Evolutionary conservation across 2,329 filamentous ascomycete genomes (phyloP), one percentile per base, ranked within the genome.

Genomic region (Arthrinium puccinioides): DNA sequence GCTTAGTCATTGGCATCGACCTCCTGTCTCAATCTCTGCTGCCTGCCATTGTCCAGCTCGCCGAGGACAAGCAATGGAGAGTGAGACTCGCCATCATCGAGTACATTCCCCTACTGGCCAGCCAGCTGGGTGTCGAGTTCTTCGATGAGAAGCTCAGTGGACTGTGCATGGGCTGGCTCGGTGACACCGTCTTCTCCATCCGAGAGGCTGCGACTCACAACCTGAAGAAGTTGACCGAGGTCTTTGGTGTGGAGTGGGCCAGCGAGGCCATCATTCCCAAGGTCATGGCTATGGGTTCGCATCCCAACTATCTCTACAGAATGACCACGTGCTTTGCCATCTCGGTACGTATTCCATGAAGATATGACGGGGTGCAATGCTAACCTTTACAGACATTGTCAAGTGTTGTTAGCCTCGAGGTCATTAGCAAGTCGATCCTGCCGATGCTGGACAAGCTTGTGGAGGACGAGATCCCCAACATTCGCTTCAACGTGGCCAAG

Each of bases 261-360:
- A 94, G 84, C 61, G 86, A 89, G 59, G 88, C 89, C 32, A 98
- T 98, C 56, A 94, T 98, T 52, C 92, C 92, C 43, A 97, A 97
- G 71, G 92, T 98, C 47, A 92, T 95, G 76, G 86, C 85, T 25
- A 97, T 98, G 92, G 92, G 92, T 42, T 86, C 87, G 57, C 92
- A 98, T 61, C 87, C 90, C 44, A 98, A 98, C 69, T 98, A 98
- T 62, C 82, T 98, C 37, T 98, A 98, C 75, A 79, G 92, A 60
- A 98, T 98, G 92, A 98, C 92, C 9, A 98, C 92, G n/a, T 97
- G 90, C 69, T 98, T 98, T 62, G 92, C 92, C 44, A 94, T 98
- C 49, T 90, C 88, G 52, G 92, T 98, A 75, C 72, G 86, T 76
- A 20, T 6, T 32, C 13, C 18, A 7, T 28, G 16, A n/a, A 3